Evolutionary conservation across 441 rosid species (phyloP), one percentile per base, ranked within the genome.

Genomic region (Populus hybrid): DNA sequence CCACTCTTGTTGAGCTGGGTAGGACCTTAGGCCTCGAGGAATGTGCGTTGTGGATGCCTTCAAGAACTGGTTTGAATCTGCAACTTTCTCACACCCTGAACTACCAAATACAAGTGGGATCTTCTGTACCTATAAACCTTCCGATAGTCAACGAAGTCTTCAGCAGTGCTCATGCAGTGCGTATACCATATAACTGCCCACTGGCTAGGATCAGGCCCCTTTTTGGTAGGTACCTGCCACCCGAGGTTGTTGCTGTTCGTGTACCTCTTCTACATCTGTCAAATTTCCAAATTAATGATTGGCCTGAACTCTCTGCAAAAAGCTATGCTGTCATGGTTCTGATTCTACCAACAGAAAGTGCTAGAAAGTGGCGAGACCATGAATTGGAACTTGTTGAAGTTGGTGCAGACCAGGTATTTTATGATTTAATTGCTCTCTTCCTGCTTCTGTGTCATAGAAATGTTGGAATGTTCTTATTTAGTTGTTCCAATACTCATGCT

Each of bases 71-170:
- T 73, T 69, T 77, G 30, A 83, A 79, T 76, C 82, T 95, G 79
- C 96, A 88, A 77, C 93, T 92, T 78, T 93, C 98, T 73, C 94
- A 90, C 78, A 86, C 97, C 76, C 76, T 93, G 42, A 83, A 86
- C 83, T 85, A 90, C 74, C 91, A 85, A 66, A 78, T 82, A 63
- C 94, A 89, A 72, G 89, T 89, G 34, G 98, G 91, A 75, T 85
- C 87, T 69, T 77, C 87, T 28, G 89, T 95, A 74, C 86, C 93
- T 0, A 90, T 85, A 67, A 88, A 88, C 77, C 87, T 86, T 70
- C 86, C 96, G 0, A 71, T 85, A 4, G 88, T 92, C 72, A 90
- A 83, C 30, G 86, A 95, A 67, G 91, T 95, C 63, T 92, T 93
- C 80, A 88, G 81, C 57, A 91, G 90, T 78, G 80, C 86, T 68